phyloP scores from a whole-genome alignment of 139 green algal species.

The Micractinium sp. region DNA sequence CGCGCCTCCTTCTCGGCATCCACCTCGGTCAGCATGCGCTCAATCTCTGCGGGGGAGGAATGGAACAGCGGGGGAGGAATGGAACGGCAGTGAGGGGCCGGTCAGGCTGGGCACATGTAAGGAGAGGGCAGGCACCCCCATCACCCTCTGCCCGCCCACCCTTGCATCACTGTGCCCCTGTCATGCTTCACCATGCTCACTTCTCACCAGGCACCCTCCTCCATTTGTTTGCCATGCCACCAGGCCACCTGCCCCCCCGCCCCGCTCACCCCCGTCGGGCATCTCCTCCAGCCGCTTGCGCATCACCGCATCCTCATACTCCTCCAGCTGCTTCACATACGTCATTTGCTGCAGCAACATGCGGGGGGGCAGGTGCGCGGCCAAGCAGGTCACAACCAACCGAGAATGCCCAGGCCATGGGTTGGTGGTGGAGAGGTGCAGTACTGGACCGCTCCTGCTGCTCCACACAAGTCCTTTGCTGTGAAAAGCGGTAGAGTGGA shows the following conservation, averaged over 20 bases:
- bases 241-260: not conserved
- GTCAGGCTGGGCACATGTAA: not conserved
- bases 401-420: not conserved
- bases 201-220: not conserved
- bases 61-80: too few relatives aligned
- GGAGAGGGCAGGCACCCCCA: too few relatives aligned
- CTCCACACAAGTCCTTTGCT: too few relatives aligned
- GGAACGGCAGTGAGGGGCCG: too few relatives aligned
- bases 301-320: slow-evolving; percentile 99
- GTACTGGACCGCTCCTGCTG: too few relatives aligned
- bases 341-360: slow-evolving; percentile 92
- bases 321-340: slow-evolving; percentile 96
- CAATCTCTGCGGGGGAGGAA: not conserved
- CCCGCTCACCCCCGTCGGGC: slow-evolving; percentile 67
- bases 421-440: too few relatives aligned
- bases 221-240: too few relatives aligned
- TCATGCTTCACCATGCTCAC: too few relatives aligned
- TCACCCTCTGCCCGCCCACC: too few relatives aligned
- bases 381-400: too few relatives aligned
- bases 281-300: slow-evolving; percentile 95
- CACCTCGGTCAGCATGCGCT: slow-evolving; percentile 52
- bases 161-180: too few relatives aligned
- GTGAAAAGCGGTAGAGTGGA: too few relatives aligned
- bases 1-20: slow-evolving; percentile 38
- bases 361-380: not conserved